Evolutionary conservation across 225 moss, liverwort and hornwort genomes (phyloP), one percentile per base, ranked within the genome.

Genomic region (Polytrichum commune): DNA sequence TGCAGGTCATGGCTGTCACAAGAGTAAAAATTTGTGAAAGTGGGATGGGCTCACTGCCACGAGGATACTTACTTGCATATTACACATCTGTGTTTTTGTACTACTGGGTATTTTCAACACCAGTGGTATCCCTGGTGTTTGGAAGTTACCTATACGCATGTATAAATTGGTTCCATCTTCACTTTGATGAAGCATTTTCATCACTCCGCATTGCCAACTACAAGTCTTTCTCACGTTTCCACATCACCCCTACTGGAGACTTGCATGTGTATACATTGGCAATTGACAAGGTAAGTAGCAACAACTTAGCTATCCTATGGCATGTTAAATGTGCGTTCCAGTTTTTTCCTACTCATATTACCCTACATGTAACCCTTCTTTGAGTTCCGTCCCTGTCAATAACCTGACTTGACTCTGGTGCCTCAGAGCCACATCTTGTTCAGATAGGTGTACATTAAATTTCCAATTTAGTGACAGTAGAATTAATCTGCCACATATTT

Each of bases 101-200:
- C 69, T 98, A 98, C 72, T 98, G 98, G 98, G 93, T 98, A 19
- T 98, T 98, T 72, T 98, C 98, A 68, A 98, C 98, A 19, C 98
- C 98, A 22, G 93, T 98, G 27, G 98, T 93, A 38, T 98, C 98
- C 24, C 71, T 90, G 76, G 93, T 98, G 18, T 98, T 98, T 78
- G 98, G 98, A 54, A 91, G 91, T 83, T 98, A 98, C 79, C 73
- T 98, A 7, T 98, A 95, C 58, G 85, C 82, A 25, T 87, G 76
- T 72, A 89, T 98, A 77, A 98, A 95, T 35, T 98, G 98, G 98
- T 95, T 98, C 72, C 93, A 98, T 80, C 89, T 98, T 53, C 98
- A 98, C 82, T 98, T 98, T 46, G 98, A 98, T 77, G 98, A 98
- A 75, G 93, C 98, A n/a, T 98, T 95, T 70, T 98, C 98, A 26